Percentiles rank a stretch among this genome's conserved stretches.
Conservation (phyloP, 2,329 filamentous ascomycete species). For the Parafenestella ontariensis region DNA sequence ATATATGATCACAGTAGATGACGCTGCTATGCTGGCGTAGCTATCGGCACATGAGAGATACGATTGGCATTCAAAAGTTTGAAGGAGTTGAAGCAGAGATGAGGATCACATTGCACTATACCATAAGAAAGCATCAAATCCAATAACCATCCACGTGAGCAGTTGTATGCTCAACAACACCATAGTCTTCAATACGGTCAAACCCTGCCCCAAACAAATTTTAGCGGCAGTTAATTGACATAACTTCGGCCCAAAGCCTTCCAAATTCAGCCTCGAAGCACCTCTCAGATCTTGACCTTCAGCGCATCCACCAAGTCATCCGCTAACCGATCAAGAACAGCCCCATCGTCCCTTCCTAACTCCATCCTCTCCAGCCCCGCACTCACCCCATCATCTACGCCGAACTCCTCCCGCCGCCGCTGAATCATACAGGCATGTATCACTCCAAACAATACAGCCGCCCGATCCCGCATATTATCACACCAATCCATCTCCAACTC, state of each 20-base stretch:
- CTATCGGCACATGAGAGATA: background rate
- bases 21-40: background rate
- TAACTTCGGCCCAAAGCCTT: too few relatives aligned
- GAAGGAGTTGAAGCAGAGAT: too few relatives aligned
- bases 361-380: background rate
- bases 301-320: background rate
- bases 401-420: background rate
- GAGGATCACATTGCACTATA: background rate
- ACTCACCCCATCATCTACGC: background rate
- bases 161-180: background rate
- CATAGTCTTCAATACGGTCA: background rate
- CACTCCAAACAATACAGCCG: background rate
- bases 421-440: background rate
- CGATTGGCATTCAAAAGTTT: background rate
- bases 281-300: background rate
- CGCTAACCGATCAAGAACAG: background rate
- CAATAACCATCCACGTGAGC: background rate
- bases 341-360: background rate
- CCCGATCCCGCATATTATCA: background rate
- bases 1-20: background rate
- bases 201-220: background rate
- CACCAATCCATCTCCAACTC: background rate
- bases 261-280: too few relatives aligned
- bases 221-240: too few relatives aligned
- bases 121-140: background rate